These are phyloP conservation scores for Citrus maxima DNA, from an alignment of 345 rosid species.

Conservation along the genomic window DNA sequence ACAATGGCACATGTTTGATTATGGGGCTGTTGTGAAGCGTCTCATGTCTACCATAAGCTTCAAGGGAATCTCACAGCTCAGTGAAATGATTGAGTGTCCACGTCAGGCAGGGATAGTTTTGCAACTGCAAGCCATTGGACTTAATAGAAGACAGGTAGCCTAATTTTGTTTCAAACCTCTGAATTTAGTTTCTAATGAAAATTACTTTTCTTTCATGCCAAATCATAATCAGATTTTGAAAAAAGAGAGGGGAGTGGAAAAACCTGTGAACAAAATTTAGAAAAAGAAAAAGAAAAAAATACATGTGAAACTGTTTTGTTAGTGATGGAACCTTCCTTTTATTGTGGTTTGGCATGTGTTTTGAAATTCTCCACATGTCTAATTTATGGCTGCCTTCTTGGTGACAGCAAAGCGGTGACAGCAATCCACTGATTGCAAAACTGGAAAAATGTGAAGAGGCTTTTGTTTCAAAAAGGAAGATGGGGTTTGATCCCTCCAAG, in stretches of 20 bases:
- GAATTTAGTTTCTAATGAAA: not conserved
- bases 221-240: too few relatives aligned
- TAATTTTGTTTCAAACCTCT: not conserved
- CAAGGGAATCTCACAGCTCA: constrained; percentile 16
- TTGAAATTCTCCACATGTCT: not conserved
- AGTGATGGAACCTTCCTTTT: not conserved
- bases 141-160: constrained; percentile 26
- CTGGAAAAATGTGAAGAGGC: constrained; percentile 26
- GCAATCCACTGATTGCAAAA: constrained; percentile 8
- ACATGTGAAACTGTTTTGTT: not conserved
- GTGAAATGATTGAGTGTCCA: not conserved
- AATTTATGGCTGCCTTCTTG: not conserved
- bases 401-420: constrained; percentile 11
- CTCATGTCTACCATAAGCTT: constrained; percentile 11
- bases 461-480: constrained; percentile 9
- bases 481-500: constrained; percentile 18
- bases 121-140: constrained; percentile 33
- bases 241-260: too few relatives aligned
- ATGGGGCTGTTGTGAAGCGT: not conserved
- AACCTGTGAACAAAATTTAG: not conserved
- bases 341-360: not conserved
- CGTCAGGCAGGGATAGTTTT: constrained; percentile 20
- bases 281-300: not conserved
- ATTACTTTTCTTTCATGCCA: not conserved
- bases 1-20: constrained; percentile 18